These are phyloP conservation scores for Begonia fuchsioides DNA, from an alignment of 306 rosid species.

Conservation along the genomic window DNA sequence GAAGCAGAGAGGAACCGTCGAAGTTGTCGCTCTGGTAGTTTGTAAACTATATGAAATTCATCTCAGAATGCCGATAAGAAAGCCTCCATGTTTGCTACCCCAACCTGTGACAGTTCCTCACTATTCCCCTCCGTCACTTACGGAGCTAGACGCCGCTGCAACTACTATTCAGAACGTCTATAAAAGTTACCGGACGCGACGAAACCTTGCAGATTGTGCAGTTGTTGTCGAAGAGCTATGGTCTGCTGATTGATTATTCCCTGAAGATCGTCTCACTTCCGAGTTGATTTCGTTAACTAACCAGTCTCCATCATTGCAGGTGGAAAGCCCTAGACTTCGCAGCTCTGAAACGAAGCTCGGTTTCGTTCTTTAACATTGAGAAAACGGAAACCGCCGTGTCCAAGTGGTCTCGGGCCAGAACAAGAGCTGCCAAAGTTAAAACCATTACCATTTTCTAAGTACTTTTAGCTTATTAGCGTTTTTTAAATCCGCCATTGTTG, in stretches of 20 bases:
- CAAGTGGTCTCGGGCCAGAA: conserved; percentile 31
- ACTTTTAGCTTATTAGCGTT: too few species aligned
- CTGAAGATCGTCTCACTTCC: too few species aligned
- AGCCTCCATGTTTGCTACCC: conserved; percentile 22
- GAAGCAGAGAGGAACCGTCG: too few species aligned
- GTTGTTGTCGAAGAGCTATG: conserved; percentile 39
- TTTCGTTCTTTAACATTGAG: conserved; percentile 28
- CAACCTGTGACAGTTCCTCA: conserved; percentile 3
- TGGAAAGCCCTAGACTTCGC: conserved; percentile 43
- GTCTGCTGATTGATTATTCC: conserved; percentile 6
- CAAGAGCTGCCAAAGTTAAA: conserved; percentile 35
- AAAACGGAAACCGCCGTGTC: conserved; percentile 32
- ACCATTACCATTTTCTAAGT: too few species aligned
- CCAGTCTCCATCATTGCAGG: conserved; percentile 16
- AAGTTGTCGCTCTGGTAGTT: too few species aligned
- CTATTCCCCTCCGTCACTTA: conserved; percentile 17
- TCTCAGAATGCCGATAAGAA: conserved; percentile 6
- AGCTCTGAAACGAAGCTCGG: conserved; percentile 27
- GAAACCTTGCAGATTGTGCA: conserved; percentile 47
- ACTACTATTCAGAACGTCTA: conserved; percentile 41
- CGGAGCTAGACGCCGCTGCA: conserved; percentile 33
- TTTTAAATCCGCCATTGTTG: not conserved
- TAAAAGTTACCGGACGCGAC: conserved; percentile 38
- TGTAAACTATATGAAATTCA: too few species aligned
- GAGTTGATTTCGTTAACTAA: not conserved